Conservation (phyloP, 768 basidiomycete genomes). For the Suillus hirtellus region DNA sequence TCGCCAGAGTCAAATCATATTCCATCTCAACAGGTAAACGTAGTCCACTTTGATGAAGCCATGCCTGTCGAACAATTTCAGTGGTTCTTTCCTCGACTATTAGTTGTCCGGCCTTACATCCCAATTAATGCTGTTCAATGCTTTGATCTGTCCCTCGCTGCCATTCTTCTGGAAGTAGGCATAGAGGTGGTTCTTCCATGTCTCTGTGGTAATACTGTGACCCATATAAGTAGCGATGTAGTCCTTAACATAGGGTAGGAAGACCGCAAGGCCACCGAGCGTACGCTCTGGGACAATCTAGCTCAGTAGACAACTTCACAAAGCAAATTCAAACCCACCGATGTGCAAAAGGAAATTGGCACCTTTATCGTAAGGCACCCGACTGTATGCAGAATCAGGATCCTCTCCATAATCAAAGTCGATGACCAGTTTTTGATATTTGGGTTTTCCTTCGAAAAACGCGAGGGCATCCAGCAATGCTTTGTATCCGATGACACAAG, state of each 20-base stretch:
- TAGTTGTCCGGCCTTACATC: constrained; percentile 38
- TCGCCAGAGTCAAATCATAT: constrained; percentile 56
- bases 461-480: constrained; percentile 48
- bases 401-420: constrained; percentile 47
- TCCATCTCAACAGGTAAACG: constrained; percentile 48
- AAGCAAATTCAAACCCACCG: constrained; percentile 29
- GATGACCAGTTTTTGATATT: constrained; percentile 54
- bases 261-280: constrained; percentile 55
- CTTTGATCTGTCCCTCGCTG: constrained; percentile 44
- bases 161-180: constrained; percentile 46
- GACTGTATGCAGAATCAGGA: constrained; percentile 50
- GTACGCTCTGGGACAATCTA: constrained; percentile 40
- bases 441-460: constrained; percentile 39
- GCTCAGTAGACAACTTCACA: not conserved
- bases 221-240: constrained; percentile 58
- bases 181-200: constrained; percentile 62
- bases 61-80: constrained; percentile 35
- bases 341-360: constrained; percentile 58
- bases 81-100: no score
- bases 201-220: constrained; percentile 54
- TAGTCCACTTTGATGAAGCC: constrained; percentile 58
- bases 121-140: constrained; percentile 57
- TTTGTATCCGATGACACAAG: constrained; percentile 49
- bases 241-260: constrained; percentile 56
- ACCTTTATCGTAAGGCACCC: constrained; percentile 57